Evolutionary conservation across 2,329 filamentous ascomycete species (phyloP).

Genomic region (Aphanoascus verrucosus): DNA sequence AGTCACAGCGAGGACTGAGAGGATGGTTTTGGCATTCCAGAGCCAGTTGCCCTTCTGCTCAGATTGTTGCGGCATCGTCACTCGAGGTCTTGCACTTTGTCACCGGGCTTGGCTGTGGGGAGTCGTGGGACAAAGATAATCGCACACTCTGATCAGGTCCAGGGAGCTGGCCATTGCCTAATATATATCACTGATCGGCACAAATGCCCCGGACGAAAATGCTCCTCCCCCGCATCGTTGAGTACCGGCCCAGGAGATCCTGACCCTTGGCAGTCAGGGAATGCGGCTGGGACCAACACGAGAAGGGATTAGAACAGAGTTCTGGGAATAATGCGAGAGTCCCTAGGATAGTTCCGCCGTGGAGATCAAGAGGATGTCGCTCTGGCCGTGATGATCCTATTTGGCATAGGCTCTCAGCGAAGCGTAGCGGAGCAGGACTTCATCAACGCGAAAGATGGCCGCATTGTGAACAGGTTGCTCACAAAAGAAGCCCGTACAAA

Average conservation of each 20-base stretch:
- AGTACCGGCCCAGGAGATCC: background rate
- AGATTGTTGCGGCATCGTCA: constrained; percentile 1
- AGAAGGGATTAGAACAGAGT: no score
- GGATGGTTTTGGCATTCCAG: background rate
- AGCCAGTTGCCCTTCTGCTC: constrained; percentile 6
- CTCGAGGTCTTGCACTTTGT: background rate
- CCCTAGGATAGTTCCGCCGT: no score
- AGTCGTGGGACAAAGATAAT: background rate
- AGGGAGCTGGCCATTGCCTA: background rate
- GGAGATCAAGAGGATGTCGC: no score
- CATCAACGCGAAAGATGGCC: no score
- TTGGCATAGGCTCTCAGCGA: no score
- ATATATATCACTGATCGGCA: background rate
- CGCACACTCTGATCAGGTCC: background rate
- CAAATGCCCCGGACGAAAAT: no score
- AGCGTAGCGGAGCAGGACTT: no score
- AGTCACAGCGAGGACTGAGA: background rate
- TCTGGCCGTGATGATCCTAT: no score
- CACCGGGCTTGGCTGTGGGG: background rate
- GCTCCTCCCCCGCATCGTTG: background rate
- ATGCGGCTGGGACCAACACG: background rate
- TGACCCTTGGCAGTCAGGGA: background rate
- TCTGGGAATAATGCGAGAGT: no score
- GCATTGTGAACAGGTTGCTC: no score
- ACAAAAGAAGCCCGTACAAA: no score